Evolutionary conservation across 352 stramenopile genomes (phyloP), one percentile per base, ranked within the genome.

Genomic region (Globisporangium abappressorium): DNA sequence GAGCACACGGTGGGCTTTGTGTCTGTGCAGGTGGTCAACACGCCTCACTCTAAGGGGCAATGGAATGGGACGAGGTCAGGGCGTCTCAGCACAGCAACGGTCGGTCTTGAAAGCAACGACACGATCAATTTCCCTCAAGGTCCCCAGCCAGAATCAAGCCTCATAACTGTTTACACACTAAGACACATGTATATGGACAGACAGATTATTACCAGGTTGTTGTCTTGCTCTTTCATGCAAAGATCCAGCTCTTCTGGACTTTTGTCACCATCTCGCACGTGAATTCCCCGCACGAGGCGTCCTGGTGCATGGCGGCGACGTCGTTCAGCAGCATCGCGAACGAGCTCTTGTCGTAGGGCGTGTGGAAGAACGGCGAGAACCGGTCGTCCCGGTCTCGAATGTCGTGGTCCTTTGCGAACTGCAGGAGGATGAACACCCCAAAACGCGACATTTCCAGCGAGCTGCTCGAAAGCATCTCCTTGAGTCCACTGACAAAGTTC

Each of bases 341-440:
- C 55, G 74, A 80, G 65, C 85, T 90, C 64, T 82, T 84, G 57
- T 90, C 80, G 38, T 84, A 86, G 14, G 77, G 74, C 2, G 84
- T 85, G 15, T 72, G 70, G 65, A 92, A 92, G 30, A 92, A 76
- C 46, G 78, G 72, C 24, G 65, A 33, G 38, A 62, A 47, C 18
- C 22, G 62, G 14, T 79, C 75, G 34, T 70, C 65, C 12, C 58
- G 49, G 56, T 49, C 59, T 0, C 62, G 51, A 8, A 66, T 69
- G 22, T 56, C 63, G 58, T 84, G 70, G 43, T 92, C 79, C 11
- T 79, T 77, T 18, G 82, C 66, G n/a, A 76, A 90, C 64, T 93
- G 81, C 24, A 87, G 72, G 55, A 93, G 64, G 33, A 89, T 85
- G 61, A 93, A 93, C 11, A 83, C 76, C 6, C 79, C 84, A 54